phyloP scores from a whole-genome alignment of 2,329 filamentous ascomycete species.

The Trichophyton equinum region DNA sequence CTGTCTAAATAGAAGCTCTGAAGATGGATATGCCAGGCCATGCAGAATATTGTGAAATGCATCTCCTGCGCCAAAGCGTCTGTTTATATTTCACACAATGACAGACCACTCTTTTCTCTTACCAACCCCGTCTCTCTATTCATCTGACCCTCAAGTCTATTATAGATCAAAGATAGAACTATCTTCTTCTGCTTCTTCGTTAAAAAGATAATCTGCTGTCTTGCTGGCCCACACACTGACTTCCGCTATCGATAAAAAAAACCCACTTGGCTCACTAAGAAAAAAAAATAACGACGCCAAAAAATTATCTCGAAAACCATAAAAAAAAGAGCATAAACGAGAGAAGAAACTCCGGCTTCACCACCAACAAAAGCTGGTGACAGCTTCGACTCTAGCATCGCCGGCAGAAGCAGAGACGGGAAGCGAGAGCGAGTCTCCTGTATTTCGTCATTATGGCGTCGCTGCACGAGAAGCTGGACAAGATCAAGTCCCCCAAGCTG shows the following conservation, averaged over 20 bases:
- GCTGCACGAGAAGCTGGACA: conserved; percentile 85
- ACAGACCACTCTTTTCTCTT: background rate
- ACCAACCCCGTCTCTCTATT: background rate
- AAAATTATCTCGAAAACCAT: conserved; percentile 1
- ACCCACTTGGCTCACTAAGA: background rate
- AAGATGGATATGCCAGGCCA: conserved; percentile 13
- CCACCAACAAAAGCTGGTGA: background rate
- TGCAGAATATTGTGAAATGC: conserved; percentile 45
- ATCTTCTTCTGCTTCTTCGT: background rate
- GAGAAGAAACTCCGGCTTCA: background rate
- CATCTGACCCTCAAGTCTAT: background rate
- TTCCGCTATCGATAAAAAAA: conserved; percentile 9
- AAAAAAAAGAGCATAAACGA: background rate
- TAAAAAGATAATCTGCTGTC: background rate
- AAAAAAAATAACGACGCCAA: background rate
- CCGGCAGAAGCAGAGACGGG: background rate
- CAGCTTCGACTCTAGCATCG: background rate
- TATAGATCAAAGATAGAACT: background rate
- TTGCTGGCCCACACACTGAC: conserved; percentile 5
- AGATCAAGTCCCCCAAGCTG: conserved; percentile 91
- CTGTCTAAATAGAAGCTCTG: background rate
- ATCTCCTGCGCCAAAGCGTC: conserved; percentile 13
- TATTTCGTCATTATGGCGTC: conserved; percentile 39
- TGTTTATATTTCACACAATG: conserved; percentile 1
- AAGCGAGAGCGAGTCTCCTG: conserved; percentile 8